Evolutionary conservation across 306 rosid species (phyloP).

Genomic region (Lathyrus tuberosus): DNA sequence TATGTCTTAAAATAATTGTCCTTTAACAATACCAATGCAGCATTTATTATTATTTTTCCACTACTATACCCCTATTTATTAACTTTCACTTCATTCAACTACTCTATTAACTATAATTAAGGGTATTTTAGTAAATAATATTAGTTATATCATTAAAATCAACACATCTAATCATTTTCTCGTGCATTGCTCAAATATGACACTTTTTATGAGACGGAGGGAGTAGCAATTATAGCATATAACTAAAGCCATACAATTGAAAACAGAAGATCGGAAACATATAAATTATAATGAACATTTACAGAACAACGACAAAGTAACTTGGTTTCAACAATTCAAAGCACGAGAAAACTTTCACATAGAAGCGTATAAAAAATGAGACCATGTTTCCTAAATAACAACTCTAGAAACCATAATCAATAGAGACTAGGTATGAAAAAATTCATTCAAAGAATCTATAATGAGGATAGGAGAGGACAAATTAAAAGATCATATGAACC

Average conservation of each 20-base stretch:
- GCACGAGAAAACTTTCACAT: background rate
- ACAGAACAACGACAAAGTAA: constrained; percentile 11
- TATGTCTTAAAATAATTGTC: too few species aligned
- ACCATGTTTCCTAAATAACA: constrained; percentile 1
- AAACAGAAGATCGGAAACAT: constrained; percentile 3
- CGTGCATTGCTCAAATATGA: too few species aligned
- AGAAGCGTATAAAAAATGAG: constrained; percentile 4
- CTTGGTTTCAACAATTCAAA: constrained; percentile 22
- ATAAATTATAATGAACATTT: constrained; percentile 7
- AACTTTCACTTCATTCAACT: too few species aligned
- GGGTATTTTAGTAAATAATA: too few species aligned
- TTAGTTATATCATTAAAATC: too few species aligned
- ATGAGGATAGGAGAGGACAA: background rate
- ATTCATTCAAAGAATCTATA: constrained; percentile 7
- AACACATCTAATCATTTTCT: too few species aligned
- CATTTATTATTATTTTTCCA: too few species aligned
- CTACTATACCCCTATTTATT: too few species aligned
- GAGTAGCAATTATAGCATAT: background rate
- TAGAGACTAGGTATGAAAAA: constrained; percentile 5
- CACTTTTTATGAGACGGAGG: too few species aligned
- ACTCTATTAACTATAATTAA: too few species aligned
- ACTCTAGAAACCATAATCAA: background rate
- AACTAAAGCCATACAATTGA: constrained; percentile 14
- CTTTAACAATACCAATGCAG: too few species aligned
- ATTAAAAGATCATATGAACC: background rate